Conservation (phyloP, 495 filamentous ascomycete species). For the Hapsidospora chrysogenum region DNA sequence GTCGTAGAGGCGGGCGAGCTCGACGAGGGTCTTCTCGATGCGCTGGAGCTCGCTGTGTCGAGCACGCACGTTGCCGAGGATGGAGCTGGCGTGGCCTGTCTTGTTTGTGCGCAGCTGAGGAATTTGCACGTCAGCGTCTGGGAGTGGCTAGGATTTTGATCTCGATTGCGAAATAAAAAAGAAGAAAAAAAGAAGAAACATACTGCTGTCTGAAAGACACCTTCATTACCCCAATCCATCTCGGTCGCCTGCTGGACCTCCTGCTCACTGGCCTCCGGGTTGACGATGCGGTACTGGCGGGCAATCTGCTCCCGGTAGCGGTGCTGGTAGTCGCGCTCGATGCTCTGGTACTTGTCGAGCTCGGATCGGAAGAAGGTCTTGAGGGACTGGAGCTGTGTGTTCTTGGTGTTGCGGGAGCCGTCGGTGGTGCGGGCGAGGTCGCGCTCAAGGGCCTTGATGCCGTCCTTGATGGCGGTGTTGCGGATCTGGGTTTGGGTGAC, state of each 20-base stretch:
- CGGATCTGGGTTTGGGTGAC: slow-evolving; percentile 47
- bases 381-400: slow-evolving; percentile 42
- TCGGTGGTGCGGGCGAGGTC: slow-evolving; percentile 42
- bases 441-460: slow-evolving; percentile 48
- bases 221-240: slow-evolving; percentile 55
- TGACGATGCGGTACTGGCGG: slow-evolving; percentile 60
- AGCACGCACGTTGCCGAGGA: slow-evolving; percentile 56
- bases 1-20: slow-evolving; percentile 48
- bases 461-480: slow-evolving; percentile 47
- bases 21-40: slow-evolving; percentile 49
- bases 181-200: slow-evolving; percentile 8
- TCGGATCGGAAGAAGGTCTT: slow-evolving; percentile 48
- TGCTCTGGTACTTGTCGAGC: slow-evolving; percentile 43
- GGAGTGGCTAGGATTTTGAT: no score
- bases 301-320: slow-evolving; percentile 54
- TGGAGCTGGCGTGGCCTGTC: slow-evolving; percentile 43
- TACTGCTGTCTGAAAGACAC: slow-evolving; percentile 63
- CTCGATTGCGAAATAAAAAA: not conserved
- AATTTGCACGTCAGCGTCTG: not conserved
- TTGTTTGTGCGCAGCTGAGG: slow-evolving; percentile 51
- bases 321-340: slow-evolving; percentile 46
- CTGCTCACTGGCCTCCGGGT: slow-evolving; percentile 48
- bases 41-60: slow-evolving; percentile 59
- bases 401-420: slow-evolving; percentile 36
- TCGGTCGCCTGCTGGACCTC: slow-evolving; percentile 47